phyloP scores from a whole-genome alignment of 2,329 filamentous ascomycete genomes.

The Beauveria rudraprayagi region DNA sequence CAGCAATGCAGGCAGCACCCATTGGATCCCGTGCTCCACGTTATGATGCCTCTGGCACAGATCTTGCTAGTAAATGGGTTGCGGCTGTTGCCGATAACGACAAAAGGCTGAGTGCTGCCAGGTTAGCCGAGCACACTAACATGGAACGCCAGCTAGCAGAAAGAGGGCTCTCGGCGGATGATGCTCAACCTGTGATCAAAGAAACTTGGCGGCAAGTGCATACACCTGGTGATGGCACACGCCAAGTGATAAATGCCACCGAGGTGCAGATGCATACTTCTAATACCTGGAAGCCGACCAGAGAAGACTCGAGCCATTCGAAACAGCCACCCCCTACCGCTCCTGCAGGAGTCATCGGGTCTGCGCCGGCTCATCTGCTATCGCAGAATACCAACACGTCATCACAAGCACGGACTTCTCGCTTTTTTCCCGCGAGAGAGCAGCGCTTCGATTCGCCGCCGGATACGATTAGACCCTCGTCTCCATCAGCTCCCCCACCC shows the following conservation, averaged over 20 bases:
- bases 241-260: conserved; percentile 19
- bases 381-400: conserved; percentile 24
- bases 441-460: conserved; percentile 30
- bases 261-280: conserved; percentile 22
- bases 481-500: conserved; percentile 65
- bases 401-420: conserved; percentile 43
- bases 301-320: conserved; percentile 18
- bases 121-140: conserved; percentile 31
- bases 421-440: conserved; percentile 55
- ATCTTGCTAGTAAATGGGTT: conserved; percentile 35
- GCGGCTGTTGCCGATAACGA: conserved; percentile 38
- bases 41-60: conserved; percentile 21
- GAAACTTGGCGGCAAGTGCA: conserved; percentile 46
- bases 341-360: conserved; percentile 5
- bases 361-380: conserved; percentile 17
- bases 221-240: conserved; percentile 28
- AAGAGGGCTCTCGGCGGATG: conserved; percentile 35
- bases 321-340: not conserved
- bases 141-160: conserved; percentile 37
- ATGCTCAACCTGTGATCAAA: conserved; percentile 40
- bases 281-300: conserved; percentile 23
- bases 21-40: conserved; percentile 26
- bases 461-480: conserved; percentile 39
- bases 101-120: conserved; percentile 32
- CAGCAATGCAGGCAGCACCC: conserved; percentile 17